Conservation (phyloP, 371 early-diverging fungal species). For the Mucor racemosus region DNA sequence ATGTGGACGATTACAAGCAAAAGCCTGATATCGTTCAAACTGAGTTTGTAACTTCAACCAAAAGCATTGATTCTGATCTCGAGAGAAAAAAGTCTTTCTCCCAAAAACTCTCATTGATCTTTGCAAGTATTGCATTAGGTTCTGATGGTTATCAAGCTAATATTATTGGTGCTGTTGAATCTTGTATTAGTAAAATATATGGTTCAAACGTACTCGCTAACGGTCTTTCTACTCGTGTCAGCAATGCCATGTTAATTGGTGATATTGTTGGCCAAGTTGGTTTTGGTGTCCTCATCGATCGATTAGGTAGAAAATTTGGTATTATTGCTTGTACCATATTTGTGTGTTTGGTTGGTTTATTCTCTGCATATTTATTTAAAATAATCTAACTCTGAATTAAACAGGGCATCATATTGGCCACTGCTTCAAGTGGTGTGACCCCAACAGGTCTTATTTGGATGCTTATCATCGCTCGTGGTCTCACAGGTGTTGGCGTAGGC, state of each 20-base stretch:
- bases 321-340: slow-evolving; percentile 37
- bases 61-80: slow-evolving; percentile 2
- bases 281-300: slow-evolving; percentile 43
- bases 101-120: slow-evolving; percentile 24
- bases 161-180: slow-evolving; percentile 46
- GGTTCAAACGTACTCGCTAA: slow-evolving; percentile 33
- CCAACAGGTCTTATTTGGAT: slow-evolving; percentile 59
- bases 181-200: slow-evolving; percentile 40
- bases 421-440: slow-evolving; percentile 39
- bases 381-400: not conserved
- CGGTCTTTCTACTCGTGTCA: slow-evolving; percentile 35
- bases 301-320: slow-evolving; percentile 48
- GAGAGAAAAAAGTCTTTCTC: slow-evolving; percentile 1
- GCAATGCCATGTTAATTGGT: slow-evolving; percentile 48
- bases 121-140: slow-evolving; percentile 45
- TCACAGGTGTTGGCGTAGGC: slow-evolving; percentile 54
- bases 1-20: not conserved
- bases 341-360: slow-evolving; percentile 33
- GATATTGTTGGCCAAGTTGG: slow-evolving; percentile 51
- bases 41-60: not conserved
- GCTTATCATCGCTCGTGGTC: slow-evolving; percentile 58
- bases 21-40: not conserved
- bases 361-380: not conserved
- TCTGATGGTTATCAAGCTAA: slow-evolving; percentile 55
- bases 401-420: slow-evolving; percentile 45